Base-by-base conservation (phyloP, 202 grass and related monocot genomes). In the Zoysia matrella region DNA sequence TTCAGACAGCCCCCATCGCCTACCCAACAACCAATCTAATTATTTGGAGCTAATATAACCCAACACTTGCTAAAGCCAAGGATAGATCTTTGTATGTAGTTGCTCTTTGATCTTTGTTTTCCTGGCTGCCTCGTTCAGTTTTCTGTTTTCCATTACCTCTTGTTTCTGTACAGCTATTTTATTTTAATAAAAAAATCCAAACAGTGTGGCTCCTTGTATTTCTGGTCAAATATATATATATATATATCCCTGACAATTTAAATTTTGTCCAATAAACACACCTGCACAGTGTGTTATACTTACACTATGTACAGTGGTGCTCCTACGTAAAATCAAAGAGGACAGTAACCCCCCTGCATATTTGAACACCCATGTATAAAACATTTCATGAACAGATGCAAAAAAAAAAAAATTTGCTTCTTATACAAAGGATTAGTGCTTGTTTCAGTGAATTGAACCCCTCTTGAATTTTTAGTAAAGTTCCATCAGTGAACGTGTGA, bases 211-310 rank as follows among this genome's bases (percentile, higher is more conserved):
- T 30, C 22, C 22, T 30, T 30, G 22, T 30, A 30, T 30, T 30
- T 30, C 22, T 30, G 22, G 22, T 30, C 22, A 30, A 30, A 30
- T 30, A 30, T 30, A 30, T 30, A 30, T 30, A 30, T 30, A 30
- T 30, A 30, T 30, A 54, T 9, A 84, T n/a, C 22, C 8, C 36
- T 73, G 47, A 80, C 15, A 30, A 85, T 46, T 12, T 14, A 66
- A 5, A 40, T 60, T 86, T 41, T 57, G 44, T 54, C 36, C 14
- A 18, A 41, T 57, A 75, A 55, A 84, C 4, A 43, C 70, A 8
- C 15, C 52, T 69, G 14, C 8, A 58, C 2, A 54, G 47, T 54
- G 53, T 0, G 8, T 69, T 12, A 49, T 72, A 52, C 22, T 30
- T 56, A 55, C 7, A 40, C 14, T 7, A 57, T 57, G 16, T 57